Evolutionary conservation across 176 grass and related monocot genomes (phyloP), one percentile per base, ranked within the genome.

Genomic region (Carex scoparia): DNA sequence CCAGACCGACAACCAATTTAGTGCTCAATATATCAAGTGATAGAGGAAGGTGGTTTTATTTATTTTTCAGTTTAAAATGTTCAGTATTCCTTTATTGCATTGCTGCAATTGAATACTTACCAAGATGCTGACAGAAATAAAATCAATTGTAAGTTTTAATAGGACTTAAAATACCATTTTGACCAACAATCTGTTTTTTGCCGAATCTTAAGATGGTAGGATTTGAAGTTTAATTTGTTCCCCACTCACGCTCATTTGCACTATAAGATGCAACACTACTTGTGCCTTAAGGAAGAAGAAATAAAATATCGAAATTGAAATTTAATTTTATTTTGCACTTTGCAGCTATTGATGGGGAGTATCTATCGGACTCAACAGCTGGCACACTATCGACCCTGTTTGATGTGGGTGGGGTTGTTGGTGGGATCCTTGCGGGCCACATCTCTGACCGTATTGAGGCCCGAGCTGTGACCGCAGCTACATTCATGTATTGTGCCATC

Each of bases 391-490:
- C 94, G 16, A 97, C 94, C 31, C 48, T 97, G 71, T 97, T 97
- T 32, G 94, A 97, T 81, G 86, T 94, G 18, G 94, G 94, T 0
- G 94, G 94, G 67, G 94, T 97, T 7, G 46, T 94, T 0, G 94
- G 94, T 3, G 91, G 94, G 32, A 84, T 94, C 81, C 91, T 97
- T 10, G 94, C 91, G 0, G 94, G 94, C 28, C 91, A 97, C 88
- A 94, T 97, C 86, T 97, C 94, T 3, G 94, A 97, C 88, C 89
- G 42, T 0, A 86, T 97, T 6, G 84, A 92, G 35, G 91, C 91
- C 0, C 88, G 94, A 48, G 94, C 94, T 9, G 54, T 94, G 81
- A 97, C 91, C 15, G 91, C 94, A 0, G 94, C 94, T 19, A 86
- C 88, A 81, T 97, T 97, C 84, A 97, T 87, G 7, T 94, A 94